Base-by-base conservation (phyloP, 352 stramenopile genomes). In the Aphanomyces invadans region DNA sequence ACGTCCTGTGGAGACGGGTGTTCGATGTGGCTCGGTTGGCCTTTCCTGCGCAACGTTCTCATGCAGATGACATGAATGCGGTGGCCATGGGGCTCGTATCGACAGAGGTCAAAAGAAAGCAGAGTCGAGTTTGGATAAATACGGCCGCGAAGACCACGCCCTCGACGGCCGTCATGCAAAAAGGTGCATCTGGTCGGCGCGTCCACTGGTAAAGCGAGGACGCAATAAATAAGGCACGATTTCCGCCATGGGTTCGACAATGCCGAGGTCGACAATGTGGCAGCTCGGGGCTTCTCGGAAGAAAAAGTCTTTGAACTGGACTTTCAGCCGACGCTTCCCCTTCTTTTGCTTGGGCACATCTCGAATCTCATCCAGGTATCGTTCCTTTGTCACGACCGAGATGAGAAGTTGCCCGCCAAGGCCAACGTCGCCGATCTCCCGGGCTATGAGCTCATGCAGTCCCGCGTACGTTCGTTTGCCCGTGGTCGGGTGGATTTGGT, bases 391-490 rank as follows among this genome's bases (percentile, higher is more conserved):
- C 23, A 74, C 75, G 19, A 80, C 76, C 33, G 79, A 89, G 38
- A 90, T 80, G 33, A 90, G 71, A 9, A 92, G 76, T 62, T 92
- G 79, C 17, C 83, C 83, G 3, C 83, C 83, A 39, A 76, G 71
- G 26, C 80, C 81, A 45, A 83, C 56, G 51, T 90, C 78, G 42
- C 77, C 80, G 56, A 92, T 76, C 51, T 90, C 82, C 28, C 78
- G 77, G 5, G 79, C 78, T 25, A 87, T 75, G 68, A 89, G 76
- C 68, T 90, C 81, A 57, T 76, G 85, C 25, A 82, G 68, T 15
- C 84, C 84, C 15, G 86, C 31, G 69, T 90, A 90, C 39, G 80
- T 90, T 74, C 83, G 88, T 69, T 89, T 89, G 62, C 80, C 80
- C 0, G 83, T 92, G 4, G 78, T 88, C 5, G 75, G 80, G 65